Conservation (phyloP, 2,329 filamentous ascomycete genomes). For the Ophiostoma quercus region DNA sequence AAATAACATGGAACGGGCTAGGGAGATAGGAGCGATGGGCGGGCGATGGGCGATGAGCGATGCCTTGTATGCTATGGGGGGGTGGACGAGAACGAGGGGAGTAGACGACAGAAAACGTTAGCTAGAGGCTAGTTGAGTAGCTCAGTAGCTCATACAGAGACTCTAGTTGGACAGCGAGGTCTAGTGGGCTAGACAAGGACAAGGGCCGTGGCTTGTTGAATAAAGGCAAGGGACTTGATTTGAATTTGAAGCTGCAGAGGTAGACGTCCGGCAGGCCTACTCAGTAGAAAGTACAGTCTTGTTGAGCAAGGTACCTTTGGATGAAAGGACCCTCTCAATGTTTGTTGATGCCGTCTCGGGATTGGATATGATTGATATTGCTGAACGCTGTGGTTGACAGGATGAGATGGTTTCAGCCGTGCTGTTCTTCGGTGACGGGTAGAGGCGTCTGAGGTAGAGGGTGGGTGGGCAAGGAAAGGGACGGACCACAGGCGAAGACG, state of each 20-base stretch:
- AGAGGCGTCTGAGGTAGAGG: constrained; percentile 1
- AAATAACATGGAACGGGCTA: constrained; percentile 7
- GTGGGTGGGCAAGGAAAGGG: neutral
- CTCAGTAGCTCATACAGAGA: neutral
- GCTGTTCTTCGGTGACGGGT: constrained; percentile 1
- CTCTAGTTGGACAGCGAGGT: neutral
- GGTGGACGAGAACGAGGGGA: neutral
- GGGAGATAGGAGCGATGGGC: constrained; percentile 7
- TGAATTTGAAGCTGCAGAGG: neutral
- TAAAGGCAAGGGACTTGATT: constrained; percentile 2
- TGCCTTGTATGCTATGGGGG: neutral
- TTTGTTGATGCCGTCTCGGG: neutral
- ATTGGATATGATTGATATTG: neutral
- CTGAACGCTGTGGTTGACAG: neutral
- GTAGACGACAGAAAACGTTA: neutral
- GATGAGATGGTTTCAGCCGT: neutral
- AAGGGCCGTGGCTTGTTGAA: neutral
- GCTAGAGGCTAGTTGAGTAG: no score
- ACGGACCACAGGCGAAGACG: neutral
- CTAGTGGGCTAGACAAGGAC: neutral
- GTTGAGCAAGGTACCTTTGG: neutral
- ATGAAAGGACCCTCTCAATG: neutral
- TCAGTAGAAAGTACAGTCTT: neutral
- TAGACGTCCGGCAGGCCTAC: neutral
- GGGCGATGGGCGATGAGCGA: no score